Base-by-base conservation (phyloP, 441 rosid species). In the Gossypium laxum region DNA sequence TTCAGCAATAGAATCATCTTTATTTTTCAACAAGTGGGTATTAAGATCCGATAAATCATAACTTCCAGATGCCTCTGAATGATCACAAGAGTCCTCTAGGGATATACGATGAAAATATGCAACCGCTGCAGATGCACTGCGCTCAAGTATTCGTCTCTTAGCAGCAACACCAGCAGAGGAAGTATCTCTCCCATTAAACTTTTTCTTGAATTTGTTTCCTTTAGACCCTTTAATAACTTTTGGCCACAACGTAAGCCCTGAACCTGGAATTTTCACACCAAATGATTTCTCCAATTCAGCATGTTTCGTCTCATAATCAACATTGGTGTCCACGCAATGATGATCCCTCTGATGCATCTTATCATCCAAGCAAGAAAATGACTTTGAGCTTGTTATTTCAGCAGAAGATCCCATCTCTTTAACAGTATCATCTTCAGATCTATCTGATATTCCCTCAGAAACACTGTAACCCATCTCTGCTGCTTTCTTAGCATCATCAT, bases 211-310 rank as follows among this genome's bases (percentile, higher is more conserved):
- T 63, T 78, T 84, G 72, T 61, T 83, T 72, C 81, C 88, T 82
- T 77, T 84, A 58, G 88, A 80, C 50, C 85, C 91, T 78, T 87
- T 82, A 12, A 87, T 84, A 75, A 81, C 78, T 74, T 81, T 84
- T 17, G 97, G 83, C 90, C 89, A 87, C 74, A 88, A 82, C 63
- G 83, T 87, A 70, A 85, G 85, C 72, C 96, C 93, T 15, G 93
- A 84, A 75, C 89, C 96, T 74, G 93, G 93, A 73, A 94, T 78
- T 73, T 91, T 92, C 67, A 88, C 84, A 57, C 99, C 99, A 84
- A 95, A 95, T 28, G 95, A 87, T 81, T 87, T 92, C 86, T 95
- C 99, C 79, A 95, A 79, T 71, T 91, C 96, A 4, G 99, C 96
- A 78, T 92, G 99, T 81, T 87, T 95, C 78, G 79, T 82, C 45